Evolutionary conservation across 441 rosid species (phyloP).

Genomic region (Pelargonium cotyledonis): DNA sequence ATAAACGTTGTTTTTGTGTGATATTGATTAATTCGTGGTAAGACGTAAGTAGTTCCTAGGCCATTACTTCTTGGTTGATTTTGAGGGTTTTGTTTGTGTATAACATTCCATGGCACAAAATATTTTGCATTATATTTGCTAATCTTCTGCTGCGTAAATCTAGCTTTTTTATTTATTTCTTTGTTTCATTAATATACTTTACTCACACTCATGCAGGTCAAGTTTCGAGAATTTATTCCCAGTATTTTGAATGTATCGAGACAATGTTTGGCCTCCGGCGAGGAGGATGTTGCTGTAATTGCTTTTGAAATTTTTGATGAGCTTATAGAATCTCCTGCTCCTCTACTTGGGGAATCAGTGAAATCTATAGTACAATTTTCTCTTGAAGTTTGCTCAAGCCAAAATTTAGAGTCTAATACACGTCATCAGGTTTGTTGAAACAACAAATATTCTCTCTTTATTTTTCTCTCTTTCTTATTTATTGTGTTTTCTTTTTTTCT

Average conservation of each 20-base stretch:
- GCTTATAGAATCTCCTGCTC: constrained; percentile 97
- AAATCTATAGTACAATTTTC: constrained; percentile 93
- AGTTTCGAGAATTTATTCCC: constrained; percentile 94
- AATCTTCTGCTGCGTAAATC: not conserved
- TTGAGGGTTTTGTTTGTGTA: too few species aligned
- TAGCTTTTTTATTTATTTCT: not conserved
- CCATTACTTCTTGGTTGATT: too few species aligned
- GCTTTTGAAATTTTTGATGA: constrained; percentile 99
- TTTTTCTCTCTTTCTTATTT: constrained; percentile 13
- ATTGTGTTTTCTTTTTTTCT: constrained; percentile 21
- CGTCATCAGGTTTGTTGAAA: constrained; percentile 80
- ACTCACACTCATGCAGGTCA: constrained; percentile 49
- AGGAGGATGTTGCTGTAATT: constrained; percentile 94
- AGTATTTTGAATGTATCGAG: constrained; percentile 94
- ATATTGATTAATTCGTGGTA: too few species aligned
- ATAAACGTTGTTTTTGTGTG: too few species aligned
- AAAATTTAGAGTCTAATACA: constrained; percentile 74
- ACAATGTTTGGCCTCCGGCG: constrained; percentile 86
- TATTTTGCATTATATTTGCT: not conserved
- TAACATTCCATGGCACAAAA: too few species aligned
- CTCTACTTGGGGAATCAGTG: constrained; percentile 96
- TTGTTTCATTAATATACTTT: constrained; percentile 11
- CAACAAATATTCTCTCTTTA: constrained; percentile 8
- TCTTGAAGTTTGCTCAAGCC: constrained; percentile 94
- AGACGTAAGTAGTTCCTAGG: too few species aligned